Conservation (phyloP, 2,329 filamentous ascomycete genomes). For the Colletotrichum sp. region DNA sequence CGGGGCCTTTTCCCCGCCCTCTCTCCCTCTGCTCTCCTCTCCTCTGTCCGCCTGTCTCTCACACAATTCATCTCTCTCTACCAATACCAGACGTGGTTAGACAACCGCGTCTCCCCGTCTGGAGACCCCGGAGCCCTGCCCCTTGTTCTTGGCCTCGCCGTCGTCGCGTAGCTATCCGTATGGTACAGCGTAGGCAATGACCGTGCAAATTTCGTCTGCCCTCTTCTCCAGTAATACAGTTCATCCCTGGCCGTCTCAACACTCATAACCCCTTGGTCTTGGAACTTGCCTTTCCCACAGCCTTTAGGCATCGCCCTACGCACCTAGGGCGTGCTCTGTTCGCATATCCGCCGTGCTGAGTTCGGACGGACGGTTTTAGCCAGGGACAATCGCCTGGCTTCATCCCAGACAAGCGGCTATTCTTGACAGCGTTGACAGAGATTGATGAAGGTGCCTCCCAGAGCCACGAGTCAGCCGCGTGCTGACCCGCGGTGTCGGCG, state of each 20-base stretch:
- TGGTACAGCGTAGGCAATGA: background rate
- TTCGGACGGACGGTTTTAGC: slow-evolving; percentile 1
- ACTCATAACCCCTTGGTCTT: background rate
- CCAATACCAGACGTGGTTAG: background rate
- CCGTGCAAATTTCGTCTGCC: background rate
- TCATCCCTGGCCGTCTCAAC: background rate
- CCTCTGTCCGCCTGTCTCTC: background rate
- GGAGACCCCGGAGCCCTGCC: background rate
- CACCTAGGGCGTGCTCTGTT: background rate
- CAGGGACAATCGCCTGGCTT: background rate
- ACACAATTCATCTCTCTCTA: background rate
- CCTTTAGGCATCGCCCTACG: background rate
- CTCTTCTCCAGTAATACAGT: background rate
- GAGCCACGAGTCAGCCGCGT: background rate
- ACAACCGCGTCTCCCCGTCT: background rate
- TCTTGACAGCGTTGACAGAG: background rate
- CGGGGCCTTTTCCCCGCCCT: background rate
- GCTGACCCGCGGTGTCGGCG: background rate
- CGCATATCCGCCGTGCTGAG: background rate
- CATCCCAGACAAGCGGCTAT: background rate
- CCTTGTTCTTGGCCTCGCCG: background rate
- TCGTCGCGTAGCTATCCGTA: background rate
- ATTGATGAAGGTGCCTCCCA: background rate
- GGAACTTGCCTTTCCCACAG: background rate
- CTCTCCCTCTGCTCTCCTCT: background rate